phyloP scores from a whole-genome alignment of 345 rosid genomes.

The Dipteronia sinensis region DNA sequence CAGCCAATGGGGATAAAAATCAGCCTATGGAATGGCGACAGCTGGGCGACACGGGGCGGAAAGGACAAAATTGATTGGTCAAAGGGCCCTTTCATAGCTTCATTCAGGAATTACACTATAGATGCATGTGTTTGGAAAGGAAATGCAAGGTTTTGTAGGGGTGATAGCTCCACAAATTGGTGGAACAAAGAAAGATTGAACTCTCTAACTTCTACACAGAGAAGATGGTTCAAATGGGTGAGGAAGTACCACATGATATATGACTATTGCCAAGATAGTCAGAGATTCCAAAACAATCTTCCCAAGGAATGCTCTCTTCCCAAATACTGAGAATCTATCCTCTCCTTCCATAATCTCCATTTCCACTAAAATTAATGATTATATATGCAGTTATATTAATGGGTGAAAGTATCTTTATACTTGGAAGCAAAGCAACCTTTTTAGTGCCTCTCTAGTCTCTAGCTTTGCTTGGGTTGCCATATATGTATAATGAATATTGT shows the following conservation, averaged over 20 bases:
- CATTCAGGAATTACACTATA: conserved; percentile 61
- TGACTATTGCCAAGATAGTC: conserved; percentile 73
- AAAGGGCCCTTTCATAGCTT: conserved; percentile 68
- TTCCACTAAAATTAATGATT: neutral
- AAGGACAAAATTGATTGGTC: conserved; percentile 77
- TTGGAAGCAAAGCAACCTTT: conserved; percentile 13
- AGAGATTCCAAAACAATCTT: conserved; percentile 64
- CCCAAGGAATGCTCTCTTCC: conserved; percentile 83
- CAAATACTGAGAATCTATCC: conserved; percentile 27
- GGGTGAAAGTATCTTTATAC: conserved; percentile 9
- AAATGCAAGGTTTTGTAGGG: conserved; percentile 60
- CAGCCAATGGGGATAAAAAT: conserved; percentile 70
- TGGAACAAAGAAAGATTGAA: conserved; percentile 59
- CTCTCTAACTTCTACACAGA: conserved; percentile 53
- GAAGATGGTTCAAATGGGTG: conserved; percentile 86
- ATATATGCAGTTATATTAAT: neutral
- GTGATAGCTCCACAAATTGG: conserved; percentile 56
- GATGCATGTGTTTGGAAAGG: conserved; percentile 80
- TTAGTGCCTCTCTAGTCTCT: neutral
- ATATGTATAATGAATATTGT: neutral
- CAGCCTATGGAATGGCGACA: conserved; percentile 85
- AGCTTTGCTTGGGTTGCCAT: neutral
- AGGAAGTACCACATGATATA: conserved; percentile 69
- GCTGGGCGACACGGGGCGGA: conserved; percentile 90
- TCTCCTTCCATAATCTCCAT: no score